A percentile compares a stretch with the other conserved stretches of the same genome.
Conservation (phyloP, 768 basidiomycete species). For the Lactarius sp. region DNA sequence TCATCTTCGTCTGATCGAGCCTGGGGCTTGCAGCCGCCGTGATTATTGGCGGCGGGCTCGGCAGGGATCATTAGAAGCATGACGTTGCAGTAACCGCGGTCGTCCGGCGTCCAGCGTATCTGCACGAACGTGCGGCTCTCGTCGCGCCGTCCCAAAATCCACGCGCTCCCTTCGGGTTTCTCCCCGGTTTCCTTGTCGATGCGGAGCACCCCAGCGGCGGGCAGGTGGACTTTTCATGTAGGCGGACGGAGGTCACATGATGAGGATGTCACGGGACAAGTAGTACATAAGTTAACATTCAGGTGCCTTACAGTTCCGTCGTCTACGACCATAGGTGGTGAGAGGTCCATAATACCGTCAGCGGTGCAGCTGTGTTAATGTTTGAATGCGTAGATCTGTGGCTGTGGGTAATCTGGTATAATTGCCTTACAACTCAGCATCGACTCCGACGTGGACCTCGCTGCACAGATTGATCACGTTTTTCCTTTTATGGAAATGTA, state of each 20-base stretch:
- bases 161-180: constrained; percentile 39
- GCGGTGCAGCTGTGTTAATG: not conserved
- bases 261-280: too few relatives aligned
- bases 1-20: constrained; percentile 11
- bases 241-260: constrained; percentile 19
- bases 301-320: constrained; percentile 50
- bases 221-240: constrained; percentile 66
- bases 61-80: constrained; percentile 42
- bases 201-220: constrained; percentile 57
- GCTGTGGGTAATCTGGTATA: too few relatives aligned
- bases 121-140: constrained; percentile 52
- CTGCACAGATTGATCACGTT: too few relatives aligned
- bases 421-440: too few relatives aligned
- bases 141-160: constrained; percentile 60
- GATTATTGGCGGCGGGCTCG: constrained; percentile 16
- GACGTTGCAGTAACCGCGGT: constrained; percentile 46
- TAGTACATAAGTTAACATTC: not conserved
- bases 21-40: not conserved
- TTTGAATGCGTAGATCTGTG: too few relatives aligned
- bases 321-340: constrained; percentile 50
- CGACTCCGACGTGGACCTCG: too few relatives aligned
- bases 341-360: constrained; percentile 32
- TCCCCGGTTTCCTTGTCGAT: constrained; percentile 50
- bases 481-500: too few relatives aligned
- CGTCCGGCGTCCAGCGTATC: constrained; percentile 44